phyloP scores from a whole-genome alignment of 257 asterid genomes.

The Capsicum chinense region DNA sequence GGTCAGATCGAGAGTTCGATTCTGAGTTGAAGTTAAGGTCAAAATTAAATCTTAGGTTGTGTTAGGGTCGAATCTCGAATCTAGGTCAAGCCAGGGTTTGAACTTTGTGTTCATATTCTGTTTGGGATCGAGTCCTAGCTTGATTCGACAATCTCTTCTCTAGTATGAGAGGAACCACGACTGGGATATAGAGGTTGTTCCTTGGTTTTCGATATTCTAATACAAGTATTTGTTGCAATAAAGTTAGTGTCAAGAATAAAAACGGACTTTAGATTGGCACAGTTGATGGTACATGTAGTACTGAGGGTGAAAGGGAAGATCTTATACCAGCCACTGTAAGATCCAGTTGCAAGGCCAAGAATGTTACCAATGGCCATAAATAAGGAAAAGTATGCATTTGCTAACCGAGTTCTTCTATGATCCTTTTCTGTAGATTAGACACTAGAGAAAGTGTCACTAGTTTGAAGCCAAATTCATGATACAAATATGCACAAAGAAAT shows the following conservation, averaged over 20 bases:
- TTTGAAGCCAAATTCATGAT: conserved; percentile 18
- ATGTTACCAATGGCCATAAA: too few relatives aligned
- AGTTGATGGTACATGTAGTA: conserved; percentile 69
- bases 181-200: conserved; percentile 56
- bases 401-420: conserved; percentile 76
- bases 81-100: too few relatives aligned
- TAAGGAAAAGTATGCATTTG: conserved; percentile 63
- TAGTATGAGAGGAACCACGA: conserved; percentile 37
- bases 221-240: conserved; percentile 55
- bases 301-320: conserved; percentile 67
- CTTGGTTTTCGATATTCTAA: conserved; percentile 68
- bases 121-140: too few relatives aligned
- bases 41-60: too few relatives aligned
- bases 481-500: background rate
- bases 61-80: too few relatives aligned
- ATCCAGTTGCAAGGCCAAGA: too few relatives aligned
- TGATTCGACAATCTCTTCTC: conserved; percentile 40
- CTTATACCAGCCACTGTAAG: conserved; percentile 11
- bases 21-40: too few relatives aligned
- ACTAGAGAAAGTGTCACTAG: conserved; percentile 25
- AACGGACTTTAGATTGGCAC: conserved; percentile 88
- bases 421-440: conserved; percentile 59
- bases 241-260: conserved; percentile 71
- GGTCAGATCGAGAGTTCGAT: too few relatives aligned
- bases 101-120: too few relatives aligned